Conservation (phyloP, 495 filamentous ascomycete genomes). For the Geopyxis carbonaria region DNA sequence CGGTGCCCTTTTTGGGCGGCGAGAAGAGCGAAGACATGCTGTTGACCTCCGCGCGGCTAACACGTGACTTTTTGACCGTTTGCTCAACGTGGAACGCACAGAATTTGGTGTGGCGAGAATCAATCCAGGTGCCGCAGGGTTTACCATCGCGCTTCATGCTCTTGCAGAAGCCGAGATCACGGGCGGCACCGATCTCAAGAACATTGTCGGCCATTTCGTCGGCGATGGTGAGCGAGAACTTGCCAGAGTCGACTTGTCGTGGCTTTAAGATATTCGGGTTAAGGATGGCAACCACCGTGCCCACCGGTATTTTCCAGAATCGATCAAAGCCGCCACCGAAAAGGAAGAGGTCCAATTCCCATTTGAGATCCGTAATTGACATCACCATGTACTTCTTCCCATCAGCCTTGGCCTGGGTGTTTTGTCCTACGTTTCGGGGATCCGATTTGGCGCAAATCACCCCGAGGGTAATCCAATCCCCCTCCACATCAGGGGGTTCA, state of each 20-base stretch:
- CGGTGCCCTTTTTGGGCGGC: conserved; percentile 27
- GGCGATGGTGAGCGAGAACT: conserved; percentile 67
- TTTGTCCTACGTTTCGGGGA: conserved; percentile 47
- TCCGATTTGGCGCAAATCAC: conserved; percentile 76
- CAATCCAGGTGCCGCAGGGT: conserved; percentile 67
- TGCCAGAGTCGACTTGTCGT: conserved; percentile 50
- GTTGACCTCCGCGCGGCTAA: conserved; percentile 67
- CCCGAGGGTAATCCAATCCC: conserved; percentile 73
- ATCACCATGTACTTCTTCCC: conserved; percentile 72
- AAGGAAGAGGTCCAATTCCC: conserved; percentile 78
- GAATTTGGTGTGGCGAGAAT: conserved; percentile 69
- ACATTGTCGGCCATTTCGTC: conserved; percentile 73
- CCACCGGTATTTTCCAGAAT: conserved; percentile 76
- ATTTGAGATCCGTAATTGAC: conserved; percentile 70
- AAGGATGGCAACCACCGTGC: conserved; percentile 80
- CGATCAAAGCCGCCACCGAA: conserved; percentile 80
- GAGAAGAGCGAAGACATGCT: conserved; percentile 31
- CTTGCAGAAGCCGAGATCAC: conserved; percentile 84
- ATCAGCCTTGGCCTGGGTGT: conserved; percentile 28
- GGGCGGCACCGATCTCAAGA: conserved; percentile 68
- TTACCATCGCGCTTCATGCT: conserved; percentile 66
- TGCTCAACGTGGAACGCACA: conserved; percentile 86
- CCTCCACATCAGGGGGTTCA: conserved; percentile 64
- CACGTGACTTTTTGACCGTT: conserved; percentile 51
- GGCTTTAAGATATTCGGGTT: conserved; percentile 87